Base-by-base conservation (phyloP, 2,329 filamentous ascomycete genomes). In the Hypomyces perniciosus region DNA sequence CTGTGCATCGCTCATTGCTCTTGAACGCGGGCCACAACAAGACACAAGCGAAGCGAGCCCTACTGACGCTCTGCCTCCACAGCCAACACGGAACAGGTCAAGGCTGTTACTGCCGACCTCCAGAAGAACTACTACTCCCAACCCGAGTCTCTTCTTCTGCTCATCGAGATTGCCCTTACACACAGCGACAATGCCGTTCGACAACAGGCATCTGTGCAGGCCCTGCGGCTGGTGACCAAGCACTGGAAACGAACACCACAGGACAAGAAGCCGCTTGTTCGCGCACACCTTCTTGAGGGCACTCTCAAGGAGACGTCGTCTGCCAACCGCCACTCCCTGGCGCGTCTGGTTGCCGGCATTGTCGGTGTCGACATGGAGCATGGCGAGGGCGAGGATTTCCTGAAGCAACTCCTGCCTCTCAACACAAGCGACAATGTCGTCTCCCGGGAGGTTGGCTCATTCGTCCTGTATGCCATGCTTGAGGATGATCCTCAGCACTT, bases 61-160 rank as follows among this genome's bases (percentile, higher is more conserved):
- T 42, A 56, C 69, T 76, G 58, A 74, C 68, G 6, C 8, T 29
- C 4, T 33, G 4, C 55, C 42, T 55, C 56, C 42, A 61, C 65
- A 95, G 90, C 93, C 66, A 86, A 95, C 72, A 96, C 90, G 59
- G 84, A 88, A 61, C 84, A 85, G 72, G 85, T 95, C 70, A 95
- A 96, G 80, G 83, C 87, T 59, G 90, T 91, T 56, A 99, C 92
- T 13, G 83, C 87, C 53, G 84, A 90, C 63, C 83, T 97, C 54
- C 91, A 95, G 72, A 93, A 95, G 72, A 88, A 88, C 72, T 97
- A 89, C 78, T 97, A 95, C 76, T 85, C 83, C 63, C 82, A 90
- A 60, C 86, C 92, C 37, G 82, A 90, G 63, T 89, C 90, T 12
- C 83, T 97, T 52, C 79, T 92, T 50, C 83, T 88, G 62, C 85